Conservation (phyloP, 805 yeast genomes). For the Ogataea ganodermae region DNA sequence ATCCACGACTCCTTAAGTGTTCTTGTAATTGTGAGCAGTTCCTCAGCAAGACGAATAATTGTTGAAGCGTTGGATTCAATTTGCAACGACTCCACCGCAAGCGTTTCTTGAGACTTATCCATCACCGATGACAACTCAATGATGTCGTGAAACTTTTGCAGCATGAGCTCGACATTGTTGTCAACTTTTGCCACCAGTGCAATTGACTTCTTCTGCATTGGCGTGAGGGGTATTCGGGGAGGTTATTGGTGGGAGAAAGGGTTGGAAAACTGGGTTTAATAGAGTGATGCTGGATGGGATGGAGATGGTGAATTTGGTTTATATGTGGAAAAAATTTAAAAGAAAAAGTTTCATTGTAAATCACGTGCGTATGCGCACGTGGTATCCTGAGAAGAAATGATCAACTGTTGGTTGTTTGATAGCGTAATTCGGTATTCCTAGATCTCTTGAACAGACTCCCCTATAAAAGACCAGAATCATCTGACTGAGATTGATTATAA, state of each 20-base stretch:
- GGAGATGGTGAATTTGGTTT: too few relatives aligned
- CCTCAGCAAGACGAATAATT: slow-evolving; percentile 55
- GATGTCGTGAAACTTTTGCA: slow-evolving; percentile 54
- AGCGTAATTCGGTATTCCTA: too few relatives aligned
- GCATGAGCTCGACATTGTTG: slow-evolving; percentile 49
- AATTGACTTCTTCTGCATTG: slow-evolving; percentile 49
- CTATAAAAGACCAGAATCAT: too few relatives aligned
- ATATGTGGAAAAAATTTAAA: too few relatives aligned
- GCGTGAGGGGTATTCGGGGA: not conserved
- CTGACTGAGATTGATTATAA: too few relatives aligned
- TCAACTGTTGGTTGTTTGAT: too few relatives aligned
- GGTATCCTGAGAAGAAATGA: too few relatives aligned
- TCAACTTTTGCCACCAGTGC: slow-evolving; percentile 50
- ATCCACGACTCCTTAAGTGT: slow-evolving; percentile 59
- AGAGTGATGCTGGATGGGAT: too few relatives aligned
- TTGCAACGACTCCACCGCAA: slow-evolving; percentile 56
- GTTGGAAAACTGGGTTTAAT: not conserved
- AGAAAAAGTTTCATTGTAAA: too few relatives aligned
- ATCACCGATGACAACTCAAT: slow-evolving; percentile 45
- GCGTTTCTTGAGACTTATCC: slow-evolving; percentile 37
- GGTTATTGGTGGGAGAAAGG: not conserved
- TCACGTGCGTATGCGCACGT: too few relatives aligned
- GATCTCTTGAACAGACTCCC: too few relatives aligned
- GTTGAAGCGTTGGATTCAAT: slow-evolving; percentile 55
- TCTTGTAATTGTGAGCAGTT: slow-evolving; percentile 49